These are phyloP conservation scores for Zygosaccharomyces pseudobailii DNA, from an alignment of 1,139 yeast genomes.

Conservation along the genomic window DNA sequence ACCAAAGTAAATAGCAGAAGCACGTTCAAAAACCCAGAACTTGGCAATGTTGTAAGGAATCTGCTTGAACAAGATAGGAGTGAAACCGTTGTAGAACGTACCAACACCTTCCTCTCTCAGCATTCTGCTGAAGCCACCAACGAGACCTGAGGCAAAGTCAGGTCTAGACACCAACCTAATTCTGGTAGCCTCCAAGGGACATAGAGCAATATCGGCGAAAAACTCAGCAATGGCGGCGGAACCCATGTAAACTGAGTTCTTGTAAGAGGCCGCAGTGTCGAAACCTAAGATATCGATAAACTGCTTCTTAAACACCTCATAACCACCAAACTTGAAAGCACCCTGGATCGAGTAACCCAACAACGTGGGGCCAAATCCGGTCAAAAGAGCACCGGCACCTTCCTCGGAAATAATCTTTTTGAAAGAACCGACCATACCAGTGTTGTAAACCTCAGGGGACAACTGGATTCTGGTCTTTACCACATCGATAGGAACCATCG, in stretches of 20 bases:
- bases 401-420: slow-evolving; percentile 60
- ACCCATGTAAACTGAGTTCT: slow-evolving; percentile 71
- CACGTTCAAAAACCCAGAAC: slow-evolving; percentile 85
- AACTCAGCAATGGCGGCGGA: slow-evolving; percentile 86
- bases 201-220: slow-evolving; percentile 81
- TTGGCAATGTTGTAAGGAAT: slow-evolving; percentile 89
- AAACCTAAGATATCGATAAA: slow-evolving; percentile 69
- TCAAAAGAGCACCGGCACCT: slow-evolving; percentile 82
- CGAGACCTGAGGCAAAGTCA: slow-evolving; percentile 75
- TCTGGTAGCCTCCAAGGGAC: slow-evolving; percentile 90
- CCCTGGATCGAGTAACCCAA: slow-evolving; percentile 85
- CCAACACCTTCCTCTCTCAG: slow-evolving; percentile 79
- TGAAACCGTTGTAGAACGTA: slow-evolving; percentile 86
- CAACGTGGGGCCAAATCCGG: slow-evolving; percentile 84
- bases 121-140: slow-evolving; percentile 84
- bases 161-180: slow-evolving; percentile 90
- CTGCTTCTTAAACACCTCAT: slow-evolving; percentile 78
- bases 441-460: slow-evolving; percentile 79
- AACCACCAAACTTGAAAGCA: slow-evolving; percentile 89
- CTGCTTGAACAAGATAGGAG: slow-evolving; percentile 87
- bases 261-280: slow-evolving; percentile 69
- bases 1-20: slow-evolving; percentile 68
- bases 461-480: slow-evolving; percentile 75
- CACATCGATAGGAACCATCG: slow-evolving; percentile 85
- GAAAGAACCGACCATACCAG: slow-evolving; percentile 77